phyloP scores from a whole-genome alignment of 192 early-diverging fungal species.

The Podila epigama region DNA sequence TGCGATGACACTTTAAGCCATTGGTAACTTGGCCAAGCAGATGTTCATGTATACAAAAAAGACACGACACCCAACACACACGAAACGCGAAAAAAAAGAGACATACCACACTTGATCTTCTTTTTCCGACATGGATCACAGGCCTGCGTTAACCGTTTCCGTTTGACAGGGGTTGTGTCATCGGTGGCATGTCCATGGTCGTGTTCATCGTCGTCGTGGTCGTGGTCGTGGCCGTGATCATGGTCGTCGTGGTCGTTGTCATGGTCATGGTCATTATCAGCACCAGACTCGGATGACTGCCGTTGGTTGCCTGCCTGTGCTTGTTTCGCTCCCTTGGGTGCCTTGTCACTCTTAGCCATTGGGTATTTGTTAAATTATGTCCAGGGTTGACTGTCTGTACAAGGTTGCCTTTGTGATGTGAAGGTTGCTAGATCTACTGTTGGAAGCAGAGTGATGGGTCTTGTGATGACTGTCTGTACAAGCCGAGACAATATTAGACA shows the following conservation, averaged over 20 bases:
- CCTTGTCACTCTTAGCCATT: constrained; percentile 25
- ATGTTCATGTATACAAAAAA: too few relatives aligned
- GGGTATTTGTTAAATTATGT: not conserved
- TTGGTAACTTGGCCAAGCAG: too few relatives aligned
- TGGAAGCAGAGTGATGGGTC: too few relatives aligned
- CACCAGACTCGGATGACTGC: constrained; percentile 32
- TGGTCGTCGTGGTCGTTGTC: constrained; percentile 10
- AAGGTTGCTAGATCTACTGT: too few relatives aligned
- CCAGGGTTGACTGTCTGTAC: not conserved
- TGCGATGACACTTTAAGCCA: too few relatives aligned
- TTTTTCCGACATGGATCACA: constrained; percentile 79
- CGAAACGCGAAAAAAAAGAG: too few relatives aligned
- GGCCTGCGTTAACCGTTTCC: constrained; percentile 74
- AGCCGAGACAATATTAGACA: too few relatives aligned
- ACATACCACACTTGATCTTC: constrained; percentile 64
- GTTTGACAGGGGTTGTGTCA: constrained; percentile 44
- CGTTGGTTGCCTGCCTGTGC: not conserved
- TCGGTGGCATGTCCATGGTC: constrained; percentile 6
- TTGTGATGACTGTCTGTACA: too few relatives aligned
- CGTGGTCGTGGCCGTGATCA: constrained; percentile 14
- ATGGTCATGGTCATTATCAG: constrained; percentile 28
- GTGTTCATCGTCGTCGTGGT: constrained; percentile 14
- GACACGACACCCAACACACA: too few relatives aligned
- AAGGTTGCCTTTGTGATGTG: not conserved
- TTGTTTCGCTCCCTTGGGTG: not conserved